Evolutionary conservation across 495 filamentous ascomycete genomes (phyloP).

Genomic region (Aspergillus indologenus): DNA sequence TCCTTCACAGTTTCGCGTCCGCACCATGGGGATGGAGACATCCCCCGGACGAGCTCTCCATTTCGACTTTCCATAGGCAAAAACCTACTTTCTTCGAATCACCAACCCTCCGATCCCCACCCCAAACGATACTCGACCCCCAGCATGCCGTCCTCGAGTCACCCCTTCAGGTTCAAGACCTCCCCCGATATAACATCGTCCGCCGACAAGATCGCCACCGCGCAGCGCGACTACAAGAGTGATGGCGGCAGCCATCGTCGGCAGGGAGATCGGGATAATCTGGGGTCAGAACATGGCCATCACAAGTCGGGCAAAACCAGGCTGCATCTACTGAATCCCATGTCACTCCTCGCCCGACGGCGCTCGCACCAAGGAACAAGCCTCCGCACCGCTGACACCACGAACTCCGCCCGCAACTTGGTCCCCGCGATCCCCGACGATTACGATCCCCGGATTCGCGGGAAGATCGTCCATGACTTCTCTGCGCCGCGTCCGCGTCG

Average conservation of each 20-base stretch:
- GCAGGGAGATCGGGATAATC: slow-evolving; percentile 30
- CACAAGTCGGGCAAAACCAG: slow-evolving; percentile 55
- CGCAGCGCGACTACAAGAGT: slow-evolving; percentile 28
- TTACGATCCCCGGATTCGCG: slow-evolving; percentile 82
- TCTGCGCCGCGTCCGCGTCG: slow-evolving; percentile 72
- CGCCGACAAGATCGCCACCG: slow-evolving; percentile 26
- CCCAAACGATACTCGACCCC: slow-evolving; percentile 31
- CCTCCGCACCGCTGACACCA: slow-evolving; percentile 46
- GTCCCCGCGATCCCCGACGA: slow-evolving; percentile 63
- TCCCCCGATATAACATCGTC: slow-evolving; percentile 30
- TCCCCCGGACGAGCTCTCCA: slow-evolving; percentile 35
- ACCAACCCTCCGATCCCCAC: slow-evolving; percentile 20
- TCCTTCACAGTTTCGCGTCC: slow-evolving; percentile 22
- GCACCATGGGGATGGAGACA: slow-evolving; percentile 31
- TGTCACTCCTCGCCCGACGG: slow-evolving; percentile 58
- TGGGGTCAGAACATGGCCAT: slow-evolving; percentile 27
- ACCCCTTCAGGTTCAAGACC: slow-evolving; percentile 33
- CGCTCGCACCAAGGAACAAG: slow-evolving; percentile 51
- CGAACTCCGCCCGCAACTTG: slow-evolving; percentile 43
- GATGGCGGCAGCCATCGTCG: slow-evolving; percentile 26
- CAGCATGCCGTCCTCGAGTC: slow-evolving; percentile 24
- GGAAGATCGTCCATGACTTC: slow-evolving; percentile 86
- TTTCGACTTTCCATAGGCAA: slow-evolving; percentile 40
- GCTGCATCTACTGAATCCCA: slow-evolving; percentile 67
- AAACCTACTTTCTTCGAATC: slow-evolving; percentile 23